These are phyloP conservation scores for Penicillium vulpinum DNA, from an alignment of 2,329 filamentous ascomycete species.

Conservation along the genomic window DNA sequence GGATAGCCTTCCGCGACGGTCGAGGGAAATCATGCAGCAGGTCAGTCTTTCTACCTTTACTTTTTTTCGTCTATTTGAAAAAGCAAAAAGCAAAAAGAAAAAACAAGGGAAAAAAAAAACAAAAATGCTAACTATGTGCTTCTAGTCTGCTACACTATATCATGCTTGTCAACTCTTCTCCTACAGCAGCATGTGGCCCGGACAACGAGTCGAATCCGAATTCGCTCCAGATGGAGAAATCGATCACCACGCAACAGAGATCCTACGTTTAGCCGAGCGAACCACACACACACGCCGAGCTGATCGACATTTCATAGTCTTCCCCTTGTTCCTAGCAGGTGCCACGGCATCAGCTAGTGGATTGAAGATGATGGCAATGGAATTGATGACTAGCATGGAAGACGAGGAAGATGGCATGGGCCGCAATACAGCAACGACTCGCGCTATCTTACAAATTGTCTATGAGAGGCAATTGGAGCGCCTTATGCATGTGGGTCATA, in stretches of 20 bases:
- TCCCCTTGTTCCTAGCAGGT: slow-evolving; percentile 58
- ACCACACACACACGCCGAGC: slow-evolving; percentile 42
- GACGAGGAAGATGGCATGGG: slow-evolving; percentile 47
- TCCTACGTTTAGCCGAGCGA: slow-evolving; percentile 47
- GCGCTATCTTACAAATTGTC: slow-evolving; percentile 49
- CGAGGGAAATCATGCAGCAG: slow-evolving; percentile 46
- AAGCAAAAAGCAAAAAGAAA: background rate
- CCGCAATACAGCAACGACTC: slow-evolving; percentile 48
- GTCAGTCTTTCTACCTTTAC: slow-evolving; percentile 31
- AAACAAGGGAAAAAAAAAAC: background rate
- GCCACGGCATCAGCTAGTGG: slow-evolving; percentile 42
- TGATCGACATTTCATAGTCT: slow-evolving; percentile 50
- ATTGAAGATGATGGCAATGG: slow-evolving; percentile 50
- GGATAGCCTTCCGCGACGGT: slow-evolving; percentile 37
- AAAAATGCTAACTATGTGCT: background rate
- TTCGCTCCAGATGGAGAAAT: slow-evolving; percentile 45
- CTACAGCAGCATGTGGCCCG: slow-evolving; percentile 55
- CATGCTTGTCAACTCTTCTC: slow-evolving; percentile 54
- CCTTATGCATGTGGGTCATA: slow-evolving; percentile 41
- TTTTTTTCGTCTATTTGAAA: background rate
- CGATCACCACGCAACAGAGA: slow-evolving; percentile 45
- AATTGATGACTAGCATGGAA: slow-evolving; percentile 52
- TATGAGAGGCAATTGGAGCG: slow-evolving; percentile 51
- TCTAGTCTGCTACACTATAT: slow-evolving; percentile 45
- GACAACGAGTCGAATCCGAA: slow-evolving; percentile 46